These are phyloP conservation scores for Eucalyptus coolabah DNA, from an alignment of 345 rosid species.

Conservation along the genomic window DNA sequence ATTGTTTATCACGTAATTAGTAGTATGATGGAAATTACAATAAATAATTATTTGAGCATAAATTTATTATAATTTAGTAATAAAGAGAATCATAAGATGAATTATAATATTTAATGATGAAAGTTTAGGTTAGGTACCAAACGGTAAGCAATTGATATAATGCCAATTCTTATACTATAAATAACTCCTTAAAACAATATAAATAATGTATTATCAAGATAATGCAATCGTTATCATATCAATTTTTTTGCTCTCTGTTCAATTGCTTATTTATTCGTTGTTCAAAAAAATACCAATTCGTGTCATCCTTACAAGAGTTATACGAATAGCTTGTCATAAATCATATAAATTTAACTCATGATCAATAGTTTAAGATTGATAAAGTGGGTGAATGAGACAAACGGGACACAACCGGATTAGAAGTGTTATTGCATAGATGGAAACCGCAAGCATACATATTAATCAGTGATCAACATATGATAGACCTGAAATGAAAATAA, in stretches of 20 bases:
- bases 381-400: neutral
- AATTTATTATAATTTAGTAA: neutral
- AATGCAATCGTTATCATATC: neutral
- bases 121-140: neutral
- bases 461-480: accelerated
- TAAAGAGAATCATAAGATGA: neutral
- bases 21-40: neutral
- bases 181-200: neutral
- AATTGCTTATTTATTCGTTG: neutral
- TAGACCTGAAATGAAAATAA: neutral
- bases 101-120: neutral
- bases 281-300: neutral
- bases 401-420: accelerated
- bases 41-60: neutral
- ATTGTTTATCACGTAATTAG: neutral
- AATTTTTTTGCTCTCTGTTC: neutral
- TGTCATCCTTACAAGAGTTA: neutral
- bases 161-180: neutral
- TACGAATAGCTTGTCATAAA: neutral
- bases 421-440: accelerated
- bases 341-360: neutral
- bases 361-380: neutral
- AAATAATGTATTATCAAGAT: neutral
- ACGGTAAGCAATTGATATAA: neutral
- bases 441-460: neutral